phyloP scores from a whole-genome alignment of 148 eudicot species.

The Silene conica region DNA sequence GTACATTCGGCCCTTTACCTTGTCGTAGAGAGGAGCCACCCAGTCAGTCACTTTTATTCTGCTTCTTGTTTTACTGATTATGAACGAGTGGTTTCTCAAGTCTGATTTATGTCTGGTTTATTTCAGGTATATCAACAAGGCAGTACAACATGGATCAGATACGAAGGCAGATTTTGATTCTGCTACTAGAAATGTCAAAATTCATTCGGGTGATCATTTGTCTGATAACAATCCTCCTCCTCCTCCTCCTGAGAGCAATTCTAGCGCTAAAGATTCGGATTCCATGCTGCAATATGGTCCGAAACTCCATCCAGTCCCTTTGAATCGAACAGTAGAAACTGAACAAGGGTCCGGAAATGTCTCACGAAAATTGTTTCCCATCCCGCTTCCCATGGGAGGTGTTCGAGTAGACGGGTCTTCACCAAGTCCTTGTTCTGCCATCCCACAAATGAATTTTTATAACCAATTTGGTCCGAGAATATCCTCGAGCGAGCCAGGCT shows the following conservation, averaged over 20 bases:
- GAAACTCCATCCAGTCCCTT: slow-evolving; percentile 25
- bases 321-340: slow-evolving; percentile 29
- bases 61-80: not conserved
- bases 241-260: slow-evolving; percentile 29
- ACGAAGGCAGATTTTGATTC: slow-evolving; percentile 37
- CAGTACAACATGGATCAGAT: slow-evolving; percentile 21
- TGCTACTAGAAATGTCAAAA: slow-evolving; percentile 32
- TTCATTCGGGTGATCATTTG: slow-evolving; percentile 29
- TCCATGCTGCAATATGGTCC: slow-evolving; percentile 25
- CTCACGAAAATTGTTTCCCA: slow-evolving; percentile 41
- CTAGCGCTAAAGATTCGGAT: slow-evolving; percentile 31
- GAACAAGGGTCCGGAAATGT: slow-evolving; percentile 29
- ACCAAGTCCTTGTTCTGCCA: slow-evolving; percentile 41
- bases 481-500: slow-evolving; percentile 32
- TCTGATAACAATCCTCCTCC: slow-evolving; percentile 27
- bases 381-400: slow-evolving; percentile 45
- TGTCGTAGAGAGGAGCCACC: too few species aligned
- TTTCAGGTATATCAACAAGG: slow-evolving; percentile 60
- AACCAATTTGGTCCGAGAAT: slow-evolving; percentile 24
- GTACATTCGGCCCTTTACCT: too few species aligned
- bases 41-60: not conserved
- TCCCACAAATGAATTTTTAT: slow-evolving; percentile 30
- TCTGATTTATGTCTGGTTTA: slow-evolving; percentile 12
- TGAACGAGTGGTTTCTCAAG: not conserved
- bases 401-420: slow-evolving; percentile 36